These are phyloP conservation scores for Nymphaea thermarum DNA, from an alignment of 164 flowering plant genomes.

Conservation along the genomic window DNA sequence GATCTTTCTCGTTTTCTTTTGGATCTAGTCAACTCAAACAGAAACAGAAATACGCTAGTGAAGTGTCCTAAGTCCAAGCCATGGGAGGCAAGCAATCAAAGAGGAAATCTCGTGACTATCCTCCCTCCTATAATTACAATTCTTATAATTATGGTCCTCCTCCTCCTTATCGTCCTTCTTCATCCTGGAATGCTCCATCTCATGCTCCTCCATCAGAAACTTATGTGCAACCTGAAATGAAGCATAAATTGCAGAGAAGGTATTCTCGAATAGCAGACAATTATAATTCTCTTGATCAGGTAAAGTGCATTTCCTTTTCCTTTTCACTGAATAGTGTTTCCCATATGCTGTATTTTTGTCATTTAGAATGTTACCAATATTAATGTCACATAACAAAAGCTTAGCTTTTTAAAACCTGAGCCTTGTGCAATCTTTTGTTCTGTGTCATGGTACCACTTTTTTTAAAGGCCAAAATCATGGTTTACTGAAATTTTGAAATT, in stretches of 20 bases:
- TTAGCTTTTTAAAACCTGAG: no score
- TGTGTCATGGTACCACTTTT: no score
- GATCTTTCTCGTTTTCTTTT: no score
- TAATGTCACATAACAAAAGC: no score
- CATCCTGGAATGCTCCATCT: neutral
- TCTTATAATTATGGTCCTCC: constrained; percentile 3
- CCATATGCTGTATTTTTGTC: no score
- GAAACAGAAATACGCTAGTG: no score
- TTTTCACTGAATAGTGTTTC: neutral
- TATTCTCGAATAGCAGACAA: constrained; percentile 64
- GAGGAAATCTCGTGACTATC: neutral
- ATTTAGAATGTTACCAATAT: no score
- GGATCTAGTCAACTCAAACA: no score
- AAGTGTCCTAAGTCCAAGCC: neutral
- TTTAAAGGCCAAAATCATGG: no score
- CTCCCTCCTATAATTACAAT: neutral
- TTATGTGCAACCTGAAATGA: neutral
- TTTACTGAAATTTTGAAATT: no score
- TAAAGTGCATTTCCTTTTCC: constrained; percentile 5
- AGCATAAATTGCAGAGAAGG: constrained; percentile 11
- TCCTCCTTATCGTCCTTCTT: constrained; percentile 4
- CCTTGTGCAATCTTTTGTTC: no score
- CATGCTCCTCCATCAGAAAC: neutral
- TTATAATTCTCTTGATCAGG: constrained; percentile 63
- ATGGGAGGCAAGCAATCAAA: neutral